Base-by-base conservation (phyloP, 805 yeast species). In the Myxozyma sirexii region DNA sequence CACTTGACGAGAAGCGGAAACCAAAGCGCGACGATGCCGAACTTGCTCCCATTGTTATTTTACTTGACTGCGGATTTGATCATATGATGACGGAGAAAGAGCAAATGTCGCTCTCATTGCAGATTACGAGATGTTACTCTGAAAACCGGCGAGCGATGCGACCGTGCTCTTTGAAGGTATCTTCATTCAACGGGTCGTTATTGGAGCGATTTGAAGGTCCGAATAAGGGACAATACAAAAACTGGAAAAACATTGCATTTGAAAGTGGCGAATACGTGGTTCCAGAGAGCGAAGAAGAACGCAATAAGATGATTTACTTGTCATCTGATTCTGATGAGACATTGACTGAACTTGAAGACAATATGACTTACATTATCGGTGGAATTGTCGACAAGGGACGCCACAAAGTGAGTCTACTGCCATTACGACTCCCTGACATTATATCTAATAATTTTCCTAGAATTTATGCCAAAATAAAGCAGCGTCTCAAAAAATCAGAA, bases 361-460 rank as follows among this genome's bases (percentile, higher is more conserved):
- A 86, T 2, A 77, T 80, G 71, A 88, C 96, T 0, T 93, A 93
- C 67, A 83, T 93, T 44, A 84, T 93, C 51, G 99, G 99, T 8
- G 99, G 98, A 0, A 93, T 93, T 57, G 98, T 93, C 2, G 99
- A 93, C 72, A 93, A 93, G 72, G 96, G 96, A 60, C 82, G 98
- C 67, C 63, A 69, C 54, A 68, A 67, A 56, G 57, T 56, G 37
- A 8, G 44, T 17, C 5, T 33, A 45, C 5, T n/a, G 13, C 10
- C 13, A 31, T 44, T 24, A 10, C 15, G n/a, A n/a, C 13, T 33
- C 13, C 7, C 17, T 13, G 29, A 23, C 13, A 15, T 24, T 27
- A 39, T n/a, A 15, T 5, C 27, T 26, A 29, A 19, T 29, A 1
- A 26, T 17, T 86, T 91, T 75, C 24, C 7, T 89, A 90, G 73